Conservation (phyloP, 164 flowering plant genomes). For the Berberis vulgaris region DNA sequence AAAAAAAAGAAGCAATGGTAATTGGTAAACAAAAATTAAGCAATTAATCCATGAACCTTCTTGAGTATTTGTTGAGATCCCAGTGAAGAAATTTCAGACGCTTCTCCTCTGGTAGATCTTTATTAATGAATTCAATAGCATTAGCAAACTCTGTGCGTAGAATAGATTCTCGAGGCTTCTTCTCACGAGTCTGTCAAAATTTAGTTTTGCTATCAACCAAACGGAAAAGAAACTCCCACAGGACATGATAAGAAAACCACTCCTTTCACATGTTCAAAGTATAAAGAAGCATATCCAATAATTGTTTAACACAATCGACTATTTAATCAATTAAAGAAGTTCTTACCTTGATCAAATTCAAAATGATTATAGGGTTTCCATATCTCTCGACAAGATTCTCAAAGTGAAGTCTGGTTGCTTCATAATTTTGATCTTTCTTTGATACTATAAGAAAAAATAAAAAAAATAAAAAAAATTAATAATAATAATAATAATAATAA, state of each 20-base stretch:
- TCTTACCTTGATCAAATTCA: conserved; percentile 87
- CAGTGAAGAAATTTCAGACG: conserved; percentile 77
- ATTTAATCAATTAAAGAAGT: background rate
- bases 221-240: background rate
- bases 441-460: conserved; percentile 39
- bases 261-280: background rate
- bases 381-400: conserved; percentile 87
- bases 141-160: conserved; percentile 83
- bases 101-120: conserved; percentile 44
- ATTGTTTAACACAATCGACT: background rate
- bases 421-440: conserved; percentile 60
- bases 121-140: conserved; percentile 72
- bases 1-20: background rate
- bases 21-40: background rate
- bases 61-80: conserved; percentile 73
- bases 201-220: conserved; percentile 1
- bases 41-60: conserved; percentile 34
- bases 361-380: conserved; percentile 79
- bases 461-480: background rate
- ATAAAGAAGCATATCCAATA: background rate
- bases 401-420: conserved; percentile 87
- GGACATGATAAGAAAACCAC: background rate
- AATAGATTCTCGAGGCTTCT: conserved; percentile 85
- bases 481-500: background rate
- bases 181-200: conserved; percentile 58